These are phyloP conservation scores for Parietichytrium sp. DNA, from an alignment of 108 stramenopile species.

Conservation along the genomic window DNA sequence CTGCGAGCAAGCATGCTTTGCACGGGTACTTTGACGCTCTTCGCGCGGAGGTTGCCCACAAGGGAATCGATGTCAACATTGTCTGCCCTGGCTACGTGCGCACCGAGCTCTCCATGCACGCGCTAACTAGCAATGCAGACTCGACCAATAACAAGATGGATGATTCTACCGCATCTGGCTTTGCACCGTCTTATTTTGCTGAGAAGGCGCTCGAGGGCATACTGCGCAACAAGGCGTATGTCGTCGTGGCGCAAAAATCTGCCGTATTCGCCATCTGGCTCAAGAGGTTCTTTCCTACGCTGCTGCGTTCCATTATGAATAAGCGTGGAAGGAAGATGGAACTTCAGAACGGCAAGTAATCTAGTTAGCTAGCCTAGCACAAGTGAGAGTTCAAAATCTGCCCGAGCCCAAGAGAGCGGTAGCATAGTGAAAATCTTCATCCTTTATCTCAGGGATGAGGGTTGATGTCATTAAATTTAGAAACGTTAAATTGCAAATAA, in stretches of 20 bases:
- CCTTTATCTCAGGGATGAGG: too few relatives aligned
- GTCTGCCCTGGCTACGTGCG: conserved; percentile 29
- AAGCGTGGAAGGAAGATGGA: neutral
- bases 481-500: too few relatives aligned
- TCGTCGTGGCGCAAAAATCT: neutral
- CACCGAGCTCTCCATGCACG: neutral
- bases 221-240: neutral
- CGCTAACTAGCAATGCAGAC: neutral
- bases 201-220: neutral
- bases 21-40: conserved; percentile 46
- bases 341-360: too few relatives aligned
- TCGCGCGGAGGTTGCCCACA: conserved; percentile 20
- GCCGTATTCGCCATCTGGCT: conserved; percentile 13
- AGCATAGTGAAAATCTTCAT: too few relatives aligned
- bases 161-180: conserved; percentile 4
- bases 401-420: too few relatives aligned
- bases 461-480: too few relatives aligned
- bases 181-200: neutral
- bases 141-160: neutral
- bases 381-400: too few relatives aligned
- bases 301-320: conserved; percentile 2
- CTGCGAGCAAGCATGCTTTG: conserved; percentile 36
- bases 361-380: too few relatives aligned
- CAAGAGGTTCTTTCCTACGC: neutral
- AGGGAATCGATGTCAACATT: neutral